These are phyloP conservation scores for Syncephalis plumigaleata DNA, from an alignment of 371 early-diverging fungal genomes.

Conservation along the genomic window DNA sequence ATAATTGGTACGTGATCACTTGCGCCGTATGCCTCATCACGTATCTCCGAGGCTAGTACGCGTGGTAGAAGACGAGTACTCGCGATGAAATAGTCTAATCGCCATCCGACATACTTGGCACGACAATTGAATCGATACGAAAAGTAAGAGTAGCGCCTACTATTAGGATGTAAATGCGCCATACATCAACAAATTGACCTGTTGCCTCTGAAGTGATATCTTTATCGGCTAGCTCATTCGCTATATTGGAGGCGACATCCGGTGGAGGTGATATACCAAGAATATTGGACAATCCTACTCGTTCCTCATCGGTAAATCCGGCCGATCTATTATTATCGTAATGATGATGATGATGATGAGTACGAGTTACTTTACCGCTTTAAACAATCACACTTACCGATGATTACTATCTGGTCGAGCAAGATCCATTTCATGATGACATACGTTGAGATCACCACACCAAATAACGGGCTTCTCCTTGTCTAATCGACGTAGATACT, in stretches of 20 bases:
- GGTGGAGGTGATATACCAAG: slow-evolving; percentile 17
- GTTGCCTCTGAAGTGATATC: not conserved
- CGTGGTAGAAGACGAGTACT: slow-evolving; percentile 35
- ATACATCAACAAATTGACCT: slow-evolving; percentile 49
- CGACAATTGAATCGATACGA: slow-evolving; percentile 59
- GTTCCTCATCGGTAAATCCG: slow-evolving; percentile 76
- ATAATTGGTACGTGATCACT: slow-evolving; percentile 81
- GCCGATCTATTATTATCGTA: slow-evolving; percentile 30
- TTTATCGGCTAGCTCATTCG: too few species aligned
- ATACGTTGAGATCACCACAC: slow-evolving; percentile 84
- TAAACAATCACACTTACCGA: slow-evolving; percentile 20
- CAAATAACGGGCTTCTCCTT: slow-evolving; percentile 58
- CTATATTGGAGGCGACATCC: too few species aligned
- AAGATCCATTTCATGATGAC: slow-evolving; percentile 64
- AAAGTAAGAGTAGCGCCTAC: slow-evolving; percentile 64
- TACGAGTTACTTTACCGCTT: not conserved
- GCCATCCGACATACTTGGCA: slow-evolving; percentile 67
- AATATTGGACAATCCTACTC: slow-evolving; percentile 46
- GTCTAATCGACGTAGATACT: slow-evolving; percentile 46
- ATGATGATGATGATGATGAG: not conserved
- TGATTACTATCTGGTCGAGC: slow-evolving; percentile 63
- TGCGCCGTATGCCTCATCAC: slow-evolving; percentile 72
- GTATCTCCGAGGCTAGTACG: slow-evolving; percentile 43
- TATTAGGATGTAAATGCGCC: slow-evolving; percentile 54
- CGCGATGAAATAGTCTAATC: slow-evolving; percentile 75